phyloP scores from a whole-genome alignment of 176 grass and related monocot species.

The Oryza longistaminata region DNA sequence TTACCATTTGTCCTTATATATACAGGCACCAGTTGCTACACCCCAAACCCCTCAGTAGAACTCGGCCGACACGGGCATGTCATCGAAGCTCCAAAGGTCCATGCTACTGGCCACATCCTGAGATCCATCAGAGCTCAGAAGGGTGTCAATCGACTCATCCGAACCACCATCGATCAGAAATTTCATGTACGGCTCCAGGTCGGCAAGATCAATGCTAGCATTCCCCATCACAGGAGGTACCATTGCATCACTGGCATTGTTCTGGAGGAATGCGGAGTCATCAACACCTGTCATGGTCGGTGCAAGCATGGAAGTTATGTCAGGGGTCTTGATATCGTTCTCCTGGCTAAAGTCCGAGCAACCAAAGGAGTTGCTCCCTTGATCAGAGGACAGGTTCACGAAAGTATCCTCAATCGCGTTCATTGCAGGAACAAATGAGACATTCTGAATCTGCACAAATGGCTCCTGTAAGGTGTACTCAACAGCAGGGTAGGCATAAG shows the following conservation, averaged over 20 bases:
- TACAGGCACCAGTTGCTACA: slow-evolving; percentile 31
- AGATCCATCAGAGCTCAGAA: slow-evolving; percentile 48
- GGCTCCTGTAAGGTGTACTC: slow-evolving; percentile 34
- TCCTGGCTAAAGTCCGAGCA: slow-evolving; percentile 47
- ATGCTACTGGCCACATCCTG: slow-evolving; percentile 47
- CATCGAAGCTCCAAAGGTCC: slow-evolving; percentile 83
- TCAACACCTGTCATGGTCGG: slow-evolving; percentile 20
- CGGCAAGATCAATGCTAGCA: slow-evolving; percentile 35
- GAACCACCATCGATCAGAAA: slow-evolving; percentile 58
- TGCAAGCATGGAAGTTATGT: slow-evolving; percentile 41
- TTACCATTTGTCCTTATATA: slow-evolving; percentile 45
- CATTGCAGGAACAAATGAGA: slow-evolving; percentile 21
- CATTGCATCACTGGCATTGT: not conserved
- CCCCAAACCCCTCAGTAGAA: slow-evolving; percentile 27
- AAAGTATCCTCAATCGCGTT: slow-evolving; percentile 36
- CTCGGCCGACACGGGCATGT: slow-evolving; percentile 43
- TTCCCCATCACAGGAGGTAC: slow-evolving; percentile 30
- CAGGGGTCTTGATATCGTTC: slow-evolving; percentile 43
- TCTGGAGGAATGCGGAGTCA: slow-evolving; percentile 38
- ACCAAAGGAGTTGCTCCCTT: slow-evolving; percentile 67
- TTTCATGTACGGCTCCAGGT: slow-evolving; percentile 66
- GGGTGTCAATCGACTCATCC: slow-evolving; percentile 51
- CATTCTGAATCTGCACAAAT: slow-evolving; percentile 35
- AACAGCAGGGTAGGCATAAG: slow-evolving; percentile 32
- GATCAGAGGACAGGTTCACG: slow-evolving; percentile 63